Conservation (phyloP, 2,329 filamentous ascomycete species). For the Saccharata proteae region DNA sequence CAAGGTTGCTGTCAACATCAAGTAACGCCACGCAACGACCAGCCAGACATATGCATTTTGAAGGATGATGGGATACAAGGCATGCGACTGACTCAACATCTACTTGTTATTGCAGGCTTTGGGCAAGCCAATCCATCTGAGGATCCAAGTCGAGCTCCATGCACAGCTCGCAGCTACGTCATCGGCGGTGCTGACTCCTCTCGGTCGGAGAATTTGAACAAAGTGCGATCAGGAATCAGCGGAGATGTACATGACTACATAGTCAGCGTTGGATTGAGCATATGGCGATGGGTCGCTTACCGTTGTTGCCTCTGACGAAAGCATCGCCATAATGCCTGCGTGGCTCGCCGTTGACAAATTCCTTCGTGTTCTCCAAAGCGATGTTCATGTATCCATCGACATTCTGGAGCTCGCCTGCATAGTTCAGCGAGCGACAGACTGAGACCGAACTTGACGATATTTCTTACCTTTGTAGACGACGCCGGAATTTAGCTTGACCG, state of each 20-base stretch:
- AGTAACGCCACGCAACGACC: no score
- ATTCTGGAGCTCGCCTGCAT: conserved; percentile 77
- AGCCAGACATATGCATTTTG: no score
- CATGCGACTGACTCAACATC: no score
- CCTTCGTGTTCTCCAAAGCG: conserved; percentile 86
- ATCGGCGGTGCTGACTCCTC: no score
- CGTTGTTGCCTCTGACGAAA: conserved; percentile 93
- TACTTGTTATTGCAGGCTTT: no score
- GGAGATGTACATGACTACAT: conserved; percentile 15
- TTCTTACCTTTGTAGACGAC: conserved; percentile 83
- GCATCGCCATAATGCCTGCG: conserved; percentile 82
- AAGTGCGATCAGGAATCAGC: conserved; percentile 14
- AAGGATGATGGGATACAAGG: no score
- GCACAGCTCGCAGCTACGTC: no score
- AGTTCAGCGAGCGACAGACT: conserved; percentile 1
- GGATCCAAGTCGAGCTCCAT: no score
- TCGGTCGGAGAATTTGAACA: no score
- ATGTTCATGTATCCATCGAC: conserved; percentile 99
- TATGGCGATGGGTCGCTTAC: conserved; percentile 34
- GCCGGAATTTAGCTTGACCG: conserved; percentile 96
- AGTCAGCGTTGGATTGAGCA: neutral
- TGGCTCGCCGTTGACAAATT: conserved; percentile 77
- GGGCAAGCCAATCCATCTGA: no score
- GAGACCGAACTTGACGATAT: neutral
- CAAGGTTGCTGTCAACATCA: no score